Conservation (phyloP, 306 rosid genomes). For the Vigna nakashimae region DNA sequence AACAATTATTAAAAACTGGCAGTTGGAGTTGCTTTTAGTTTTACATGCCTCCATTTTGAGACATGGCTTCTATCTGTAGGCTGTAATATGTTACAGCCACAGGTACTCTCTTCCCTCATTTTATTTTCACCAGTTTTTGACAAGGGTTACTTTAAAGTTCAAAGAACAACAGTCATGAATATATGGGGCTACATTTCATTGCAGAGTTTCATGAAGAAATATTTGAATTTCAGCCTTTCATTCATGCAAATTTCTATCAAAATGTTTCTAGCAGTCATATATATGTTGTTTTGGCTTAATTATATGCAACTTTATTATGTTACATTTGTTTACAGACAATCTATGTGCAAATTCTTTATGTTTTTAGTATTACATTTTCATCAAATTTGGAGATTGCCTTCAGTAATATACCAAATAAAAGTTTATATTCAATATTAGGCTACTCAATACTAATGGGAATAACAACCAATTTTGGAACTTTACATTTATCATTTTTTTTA, state of each 20-base stretch:
- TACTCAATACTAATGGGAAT: not conserved
- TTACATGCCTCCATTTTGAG: conserved; percentile 41
- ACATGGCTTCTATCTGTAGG: conserved; percentile 32
- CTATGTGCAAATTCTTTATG: not conserved
- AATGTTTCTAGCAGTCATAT: conserved; percentile 10
- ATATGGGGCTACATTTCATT: conserved; percentile 35
- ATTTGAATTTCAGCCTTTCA: conserved; percentile 29
- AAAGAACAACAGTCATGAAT: conserved; percentile 30
- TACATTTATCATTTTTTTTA: not conserved
- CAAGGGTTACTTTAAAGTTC: conserved; percentile 30
- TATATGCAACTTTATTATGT: not conserved
- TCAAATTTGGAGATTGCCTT: not conserved
- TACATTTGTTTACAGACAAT: not conserved
- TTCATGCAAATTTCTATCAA: conserved; percentile 5
- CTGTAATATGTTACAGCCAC: conserved; percentile 27
- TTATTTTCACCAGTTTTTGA: conserved; percentile 35
- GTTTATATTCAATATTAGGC: not conserved
- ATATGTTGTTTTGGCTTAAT: conserved; percentile 24
- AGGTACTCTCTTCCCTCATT: conserved; percentile 1
- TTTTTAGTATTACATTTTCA: not conserved
- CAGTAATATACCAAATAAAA: not conserved
- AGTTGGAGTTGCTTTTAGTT: conserved; percentile 37
- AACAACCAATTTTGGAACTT: not conserved
- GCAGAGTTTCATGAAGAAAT: conserved; percentile 39
- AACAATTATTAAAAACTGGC: conserved; percentile 14